These are phyloP conservation scores for Pichia eremophila DNA, from an alignment of 805 yeast genomes.

Conservation along the genomic window DNA sequence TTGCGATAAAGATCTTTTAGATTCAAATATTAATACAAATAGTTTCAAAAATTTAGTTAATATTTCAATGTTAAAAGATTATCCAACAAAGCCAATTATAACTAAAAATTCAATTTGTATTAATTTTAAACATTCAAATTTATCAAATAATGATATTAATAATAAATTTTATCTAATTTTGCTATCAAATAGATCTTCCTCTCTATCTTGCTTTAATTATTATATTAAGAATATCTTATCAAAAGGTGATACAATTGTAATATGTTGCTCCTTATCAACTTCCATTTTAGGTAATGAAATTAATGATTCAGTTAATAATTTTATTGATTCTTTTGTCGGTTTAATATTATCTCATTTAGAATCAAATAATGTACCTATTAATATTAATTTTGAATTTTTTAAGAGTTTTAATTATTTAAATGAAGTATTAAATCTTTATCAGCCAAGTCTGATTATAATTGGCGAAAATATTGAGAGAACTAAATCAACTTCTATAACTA, in stretches of 20 bases:
- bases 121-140: slow-evolving; percentile 36
- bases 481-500: slow-evolving; percentile 21
- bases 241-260: slow-evolving; percentile 57
- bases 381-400: slow-evolving; percentile 50
- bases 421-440: slow-evolving; percentile 48
- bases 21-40: slow-evolving; percentile 2
- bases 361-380: slow-evolving; percentile 28
- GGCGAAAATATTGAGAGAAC: slow-evolving; percentile 22
- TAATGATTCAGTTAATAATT: slow-evolving; percentile 15
- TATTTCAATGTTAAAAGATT: slow-evolving; percentile 16
- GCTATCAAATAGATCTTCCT: slow-evolving; percentile 55
- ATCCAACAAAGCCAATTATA: slow-evolving; percentile 27
- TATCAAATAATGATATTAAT: slow-evolving; percentile 10
- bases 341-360: slow-evolving; percentile 27
- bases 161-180: slow-evolving; percentile 35
- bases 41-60: slow-evolving; percentile 8
- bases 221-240: slow-evolving; percentile 39
- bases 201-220: slow-evolving; percentile 72
- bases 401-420: slow-evolving; percentile 38
- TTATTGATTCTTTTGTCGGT: slow-evolving; percentile 29
- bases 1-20: slow-evolving; percentile 10
- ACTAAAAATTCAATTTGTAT: slow-evolving; percentile 27
- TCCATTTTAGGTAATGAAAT: slow-evolving; percentile 9
- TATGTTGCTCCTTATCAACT: slow-evolving; percentile 26
- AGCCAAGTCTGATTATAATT: slow-evolving; percentile 46